Conservation (phyloP, 768 basidiomycete species). For the Lactarius hengduanensis region DNA sequence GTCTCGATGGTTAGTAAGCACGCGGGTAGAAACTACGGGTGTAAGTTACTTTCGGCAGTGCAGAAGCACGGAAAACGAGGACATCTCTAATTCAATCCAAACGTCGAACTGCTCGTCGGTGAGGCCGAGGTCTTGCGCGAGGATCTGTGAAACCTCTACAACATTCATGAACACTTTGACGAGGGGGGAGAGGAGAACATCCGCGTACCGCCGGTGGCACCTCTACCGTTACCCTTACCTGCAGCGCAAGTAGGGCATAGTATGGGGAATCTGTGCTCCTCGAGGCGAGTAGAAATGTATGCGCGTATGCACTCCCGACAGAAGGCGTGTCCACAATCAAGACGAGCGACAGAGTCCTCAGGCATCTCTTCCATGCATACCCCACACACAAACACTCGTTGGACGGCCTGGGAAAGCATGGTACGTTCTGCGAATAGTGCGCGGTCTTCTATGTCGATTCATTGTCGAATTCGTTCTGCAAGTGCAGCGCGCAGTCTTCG, state of each 20-base stretch:
- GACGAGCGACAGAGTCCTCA: slow-evolving; percentile 40
- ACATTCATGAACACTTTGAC: not conserved
- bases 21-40: slow-evolving; percentile 17
- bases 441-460: slow-evolving; percentile 24
- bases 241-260: slow-evolving; percentile 56
- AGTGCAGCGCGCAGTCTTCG: too few species aligned
- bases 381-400: slow-evolving; percentile 47
- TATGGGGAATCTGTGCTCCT: slow-evolving; percentile 56
- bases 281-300: slow-evolving; percentile 47
- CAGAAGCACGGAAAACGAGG: slow-evolving; percentile 42
- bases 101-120: slow-evolving; percentile 41
- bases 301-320: slow-evolving; percentile 52
- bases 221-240: slow-evolving; percentile 25
- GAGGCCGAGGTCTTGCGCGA: slow-evolving; percentile 49
- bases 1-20: not conserved
- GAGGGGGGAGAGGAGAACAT: not conserved
- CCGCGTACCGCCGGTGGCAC: slow-evolving; percentile 37
- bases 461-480: too few species aligned
- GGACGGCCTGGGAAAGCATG: slow-evolving; percentile 34
- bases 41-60: slow-evolving; percentile 48
- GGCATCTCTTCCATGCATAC: slow-evolving; percentile 55
- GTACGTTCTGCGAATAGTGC: slow-evolving; percentile 38
- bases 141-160: slow-evolving; percentile 42
- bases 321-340: slow-evolving; percentile 49
- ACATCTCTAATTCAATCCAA: slow-evolving; percentile 49